phyloP scores from a whole-genome alignment of 2,329 filamentous ascomycete species.

The Alternaria ethzedia region DNA sequence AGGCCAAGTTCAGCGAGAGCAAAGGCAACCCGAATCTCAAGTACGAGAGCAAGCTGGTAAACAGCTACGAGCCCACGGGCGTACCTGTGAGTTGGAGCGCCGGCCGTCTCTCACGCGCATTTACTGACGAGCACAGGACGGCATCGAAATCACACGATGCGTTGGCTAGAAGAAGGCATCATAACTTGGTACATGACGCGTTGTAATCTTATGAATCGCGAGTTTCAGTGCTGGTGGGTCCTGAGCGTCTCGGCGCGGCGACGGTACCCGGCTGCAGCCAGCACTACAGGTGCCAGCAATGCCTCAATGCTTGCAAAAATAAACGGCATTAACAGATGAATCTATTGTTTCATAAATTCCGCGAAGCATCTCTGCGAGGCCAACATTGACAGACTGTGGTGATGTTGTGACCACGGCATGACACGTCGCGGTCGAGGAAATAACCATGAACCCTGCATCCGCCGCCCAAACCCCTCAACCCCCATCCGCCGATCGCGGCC shows the following conservation, averaged over 20 bases:
- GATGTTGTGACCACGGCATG: background rate
- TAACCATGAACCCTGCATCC: slow-evolving; percentile 2
- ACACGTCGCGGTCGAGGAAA: background rate
- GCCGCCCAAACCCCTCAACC: slow-evolving; percentile 1
- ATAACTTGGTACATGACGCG: background rate
- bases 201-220: background rate
- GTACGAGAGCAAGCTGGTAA: slow-evolving; percentile 68
- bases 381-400: background rate
- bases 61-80: slow-evolving; percentile 73
- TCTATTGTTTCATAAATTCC: background rate
- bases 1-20: slow-evolving; percentile 52
- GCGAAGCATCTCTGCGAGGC: background rate
- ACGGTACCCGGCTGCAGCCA: background rate
- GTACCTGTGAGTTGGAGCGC: slow-evolving; percentile 60
- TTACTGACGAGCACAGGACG: slow-evolving; percentile 58
- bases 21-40: slow-evolving; percentile 68
- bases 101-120: background rate
- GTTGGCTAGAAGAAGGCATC: slow-evolving; percentile 26
- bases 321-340: background rate
- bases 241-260: background rate
- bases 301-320: background rate
- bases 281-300: background rate
- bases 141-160: slow-evolving; percentile 70
- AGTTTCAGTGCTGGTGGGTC: background rate
- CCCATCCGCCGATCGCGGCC: slow-evolving; percentile 8